Evolutionary conservation across 2,329 filamentous ascomycete genomes (phyloP), one percentile per base, ranked within the genome.

Genomic region (Bipolaris gigantea): DNA sequence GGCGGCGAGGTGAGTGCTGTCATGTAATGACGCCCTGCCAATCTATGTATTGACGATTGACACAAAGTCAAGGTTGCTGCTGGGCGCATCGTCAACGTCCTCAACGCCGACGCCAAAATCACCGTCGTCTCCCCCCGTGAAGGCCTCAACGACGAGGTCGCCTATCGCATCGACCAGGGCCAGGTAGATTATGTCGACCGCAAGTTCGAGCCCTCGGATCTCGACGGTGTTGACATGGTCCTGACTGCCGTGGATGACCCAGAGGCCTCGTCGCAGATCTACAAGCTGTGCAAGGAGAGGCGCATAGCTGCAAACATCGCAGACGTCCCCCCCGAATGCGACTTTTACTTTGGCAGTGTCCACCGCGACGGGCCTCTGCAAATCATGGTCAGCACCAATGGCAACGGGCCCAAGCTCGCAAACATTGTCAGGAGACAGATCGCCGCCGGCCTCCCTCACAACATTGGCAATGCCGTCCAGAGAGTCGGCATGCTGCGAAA

Each of bases 361-460:
- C 90, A 99, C 76, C 88, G 94, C 46, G 94, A 99, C 73, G 94
- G 94, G 0, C 94, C 94, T 5, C 77, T 99, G 56, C 94, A 99
- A 79, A 88, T 99, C 68, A 99, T 99, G 94, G 93, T 99, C 65
- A 95, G 90, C 78, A 99, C 94, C 33, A 99, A 97, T 73, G 94
- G 94, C 48, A 97, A 96, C 72, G 94, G 94, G 0, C 94, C 94
- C 0, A 87, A 93, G 71, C 78, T 99, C 60, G 94, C 94, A 9
- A 93, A 90, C 63, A 87, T 92, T 43, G 89, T 99, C 46, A 81
- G 93, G 49, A 84, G 88, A 70, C 85, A 89, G 70, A 96, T 99
- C 61, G 92, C 91, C 16, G 82, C 80, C 18, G 81, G 80, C 44
- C 77, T 99, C 52, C 94, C 94, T 1, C 77, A 79, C 16, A 91